Evolutionary conservation across 78 protist species (phyloP), one percentile per base, ranked within the genome.

Genomic region (Tieghemostelium lacteum): DNA sequence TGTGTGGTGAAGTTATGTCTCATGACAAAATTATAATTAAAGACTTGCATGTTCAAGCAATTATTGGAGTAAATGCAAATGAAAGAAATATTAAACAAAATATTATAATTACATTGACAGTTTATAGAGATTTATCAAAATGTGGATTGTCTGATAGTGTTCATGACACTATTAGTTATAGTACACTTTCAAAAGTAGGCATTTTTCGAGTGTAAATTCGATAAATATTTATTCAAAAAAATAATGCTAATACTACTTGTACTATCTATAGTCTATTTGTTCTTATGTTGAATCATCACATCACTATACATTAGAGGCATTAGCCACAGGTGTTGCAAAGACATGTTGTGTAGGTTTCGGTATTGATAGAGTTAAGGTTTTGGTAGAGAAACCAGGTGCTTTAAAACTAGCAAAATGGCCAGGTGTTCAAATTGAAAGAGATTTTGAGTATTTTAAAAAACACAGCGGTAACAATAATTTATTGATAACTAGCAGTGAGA

Each of bases 321-420:
- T 88, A 10, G 93, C 93, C 22, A 77, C 93, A 1, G 83, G 86
- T 37, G 93, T 88, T 1, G 93, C 93, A n/a, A 73, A 73, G 7
- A 83, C 66, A 1, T 83, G 91, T 75, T 75, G 93, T 45, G 70
- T 87, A 26, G 78, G 86, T n/a, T 74, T 88, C 50, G 93, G 78
- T 64, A 80, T 88, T 12, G 86, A 77, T 26, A 8, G 61, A 2
- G 93, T 88, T 20, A 88, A 75, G 67, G 70, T 88, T 22, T 33
- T 69, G 3, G 67, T 88, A 0, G 72, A 88, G 58, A 88, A 88
- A 12, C 93, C 93, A 2, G 87, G 87, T 37, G 93, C 93, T 24
- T 37, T 88, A 49, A 88, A 88, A 54, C 28, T 88, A 16, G 93
- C 93, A 14, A 75, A 49, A 39, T 77, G 93, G 83, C 93, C 93